A percentile compares a stretch with the other conserved stretches of the same genome.
These are phyloP conservation scores for Sporisorium scitamineum DNA, from an alignment of 1,284 basidiomycete species.

Conservation along the genomic window DNA sequence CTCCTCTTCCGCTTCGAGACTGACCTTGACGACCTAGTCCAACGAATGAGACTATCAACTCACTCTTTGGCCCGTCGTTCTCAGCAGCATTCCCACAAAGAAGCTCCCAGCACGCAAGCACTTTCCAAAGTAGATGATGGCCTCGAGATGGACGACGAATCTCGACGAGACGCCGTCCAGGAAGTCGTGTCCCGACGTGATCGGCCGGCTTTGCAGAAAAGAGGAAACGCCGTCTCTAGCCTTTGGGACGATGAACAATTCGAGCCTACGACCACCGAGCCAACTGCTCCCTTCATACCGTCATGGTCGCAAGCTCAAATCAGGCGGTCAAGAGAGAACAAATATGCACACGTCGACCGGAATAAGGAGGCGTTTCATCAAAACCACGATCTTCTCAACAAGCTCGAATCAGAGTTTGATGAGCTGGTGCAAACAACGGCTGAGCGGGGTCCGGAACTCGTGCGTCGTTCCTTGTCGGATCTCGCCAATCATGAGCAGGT, in stretches of 20 bases:
- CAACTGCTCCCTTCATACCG: neutral
- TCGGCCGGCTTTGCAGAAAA: neutral
- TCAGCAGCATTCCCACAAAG: neutral
- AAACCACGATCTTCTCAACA: conserved; percentile 3
- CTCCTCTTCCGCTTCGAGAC: neutral
- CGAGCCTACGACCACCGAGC: neutral
- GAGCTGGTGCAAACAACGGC: neutral
- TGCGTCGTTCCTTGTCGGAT: conserved; percentile 9
- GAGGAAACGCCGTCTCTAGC: neutral
- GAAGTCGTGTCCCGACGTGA: neutral
- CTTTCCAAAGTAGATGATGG: neutral
- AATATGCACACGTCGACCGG: neutral
- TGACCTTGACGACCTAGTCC: neutral
- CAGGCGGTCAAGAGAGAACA: no score
- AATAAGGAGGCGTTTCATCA: neutral
- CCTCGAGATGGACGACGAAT: neutral
- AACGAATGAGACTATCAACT: neutral
- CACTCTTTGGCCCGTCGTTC: neutral
- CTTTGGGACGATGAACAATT: neutral
- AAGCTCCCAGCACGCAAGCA: neutral
- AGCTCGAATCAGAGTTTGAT: conserved; percentile 6
- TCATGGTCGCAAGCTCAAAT: no score
- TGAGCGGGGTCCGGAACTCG: neutral
- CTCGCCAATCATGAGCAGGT: neutral
- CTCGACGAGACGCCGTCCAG: neutral